phyloP scores from a whole-genome alignment of 768 basidiomycete species.

The Lentinus brumalis region DNA sequence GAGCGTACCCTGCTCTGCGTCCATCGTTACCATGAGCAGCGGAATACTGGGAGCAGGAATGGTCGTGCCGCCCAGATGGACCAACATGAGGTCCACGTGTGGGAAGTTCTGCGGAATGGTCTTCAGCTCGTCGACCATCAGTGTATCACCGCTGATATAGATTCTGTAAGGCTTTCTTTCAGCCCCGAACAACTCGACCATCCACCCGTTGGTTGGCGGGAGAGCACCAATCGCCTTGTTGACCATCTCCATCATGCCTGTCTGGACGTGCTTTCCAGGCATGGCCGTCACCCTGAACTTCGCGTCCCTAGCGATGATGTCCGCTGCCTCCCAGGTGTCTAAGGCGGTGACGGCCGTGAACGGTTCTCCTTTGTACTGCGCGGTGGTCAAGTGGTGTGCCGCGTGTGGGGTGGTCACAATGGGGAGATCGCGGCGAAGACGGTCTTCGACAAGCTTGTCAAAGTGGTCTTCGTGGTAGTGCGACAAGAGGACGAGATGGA shows the following conservation, averaged over 20 bases:
- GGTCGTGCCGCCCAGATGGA: constrained; percentile 38
- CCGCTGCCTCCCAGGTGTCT: constrained; percentile 16
- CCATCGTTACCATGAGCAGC: constrained; percentile 35
- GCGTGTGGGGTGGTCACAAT: constrained; percentile 37
- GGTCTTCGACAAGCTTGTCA: constrained; percentile 35
- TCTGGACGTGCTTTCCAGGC: constrained; percentile 33
- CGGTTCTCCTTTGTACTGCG: constrained; percentile 11
- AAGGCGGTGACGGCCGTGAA: constrained; percentile 18
- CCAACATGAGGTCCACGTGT: constrained; percentile 33
- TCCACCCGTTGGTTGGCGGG: constrained; percentile 33
- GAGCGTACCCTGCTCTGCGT: constrained; percentile 32
- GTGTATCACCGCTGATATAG: constrained; percentile 36
- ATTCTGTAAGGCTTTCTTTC: constrained; percentile 27
- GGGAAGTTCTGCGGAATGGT: constrained; percentile 35
- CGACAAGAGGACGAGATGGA: constrained; percentile 34
- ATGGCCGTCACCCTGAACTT: constrained; percentile 28
- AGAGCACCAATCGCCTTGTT: constrained; percentile 31
- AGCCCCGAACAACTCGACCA: constrained; percentile 27
- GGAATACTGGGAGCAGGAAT: constrained; percentile 27
- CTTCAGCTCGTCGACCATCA: constrained; percentile 36
- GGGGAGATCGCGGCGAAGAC: constrained; percentile 34
- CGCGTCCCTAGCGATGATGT: constrained; percentile 1
- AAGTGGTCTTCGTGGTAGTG: constrained; percentile 37
- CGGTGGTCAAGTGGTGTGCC: constrained; percentile 16
- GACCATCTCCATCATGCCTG: constrained; percentile 24